phyloP scores from a whole-genome alignment of 2,329 filamentous ascomycete genomes.

The Aspergillus glaucus region DNA sequence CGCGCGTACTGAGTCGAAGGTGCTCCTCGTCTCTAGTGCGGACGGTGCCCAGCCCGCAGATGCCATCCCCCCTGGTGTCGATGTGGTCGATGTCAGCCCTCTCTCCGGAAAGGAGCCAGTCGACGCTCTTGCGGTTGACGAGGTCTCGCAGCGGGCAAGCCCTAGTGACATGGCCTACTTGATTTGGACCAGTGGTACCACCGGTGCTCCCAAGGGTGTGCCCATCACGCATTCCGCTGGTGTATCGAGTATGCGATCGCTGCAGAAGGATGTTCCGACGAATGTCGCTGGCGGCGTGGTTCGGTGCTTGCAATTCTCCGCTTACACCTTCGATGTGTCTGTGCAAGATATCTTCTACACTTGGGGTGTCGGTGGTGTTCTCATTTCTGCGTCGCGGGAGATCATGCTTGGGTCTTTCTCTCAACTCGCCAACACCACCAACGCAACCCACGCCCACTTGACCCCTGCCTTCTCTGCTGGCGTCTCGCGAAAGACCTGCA shows the following conservation, averaged over 20 bases:
- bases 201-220: constrained; percentile 35
- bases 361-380: constrained; percentile 21
- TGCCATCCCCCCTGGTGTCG: constrained; percentile 20
- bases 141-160: constrained; percentile 1
- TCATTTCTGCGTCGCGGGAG: constrained; percentile 22
- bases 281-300: constrained; percentile 20
- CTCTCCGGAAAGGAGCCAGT: constrained; percentile 4
- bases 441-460: constrained; percentile 25
- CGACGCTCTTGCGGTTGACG: background rate
- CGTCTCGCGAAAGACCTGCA: constrained; percentile 20
- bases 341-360: constrained; percentile 30
- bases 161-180: constrained; percentile 26
- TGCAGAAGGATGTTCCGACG: constrained; percentile 25
- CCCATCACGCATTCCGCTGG: constrained; percentile 32
- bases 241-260: constrained; percentile 30
- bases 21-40: constrained; percentile 21
- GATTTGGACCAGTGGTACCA: constrained; percentile 37
- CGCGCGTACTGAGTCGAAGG: constrained; percentile 25
- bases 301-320: constrained; percentile 33
- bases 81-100: constrained; percentile 23
- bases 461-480: constrained; percentile 28
- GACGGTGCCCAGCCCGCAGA: constrained; percentile 17
- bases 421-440: constrained; percentile 18
- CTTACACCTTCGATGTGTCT: constrained; percentile 38
- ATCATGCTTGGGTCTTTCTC: constrained; percentile 24